Conservation (phyloP, 106 monocot species). For the Platanthera guangdongensis region DNA sequence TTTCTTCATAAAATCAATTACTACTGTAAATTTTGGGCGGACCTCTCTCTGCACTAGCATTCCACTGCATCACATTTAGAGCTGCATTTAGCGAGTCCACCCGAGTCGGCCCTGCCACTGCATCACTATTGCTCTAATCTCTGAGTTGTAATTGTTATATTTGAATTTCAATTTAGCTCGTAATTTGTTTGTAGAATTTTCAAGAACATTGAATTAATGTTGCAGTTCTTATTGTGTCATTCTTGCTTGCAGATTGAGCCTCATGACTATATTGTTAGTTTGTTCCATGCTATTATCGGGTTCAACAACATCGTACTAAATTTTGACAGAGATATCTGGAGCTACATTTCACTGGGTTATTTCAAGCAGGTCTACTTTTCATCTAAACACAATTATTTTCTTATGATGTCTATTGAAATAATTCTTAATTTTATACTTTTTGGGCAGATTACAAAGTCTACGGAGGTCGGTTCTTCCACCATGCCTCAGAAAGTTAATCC, state of each 20-base stretch:
- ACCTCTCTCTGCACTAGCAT: too few relatives aligned
- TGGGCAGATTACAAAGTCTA: conserved; percentile 54
- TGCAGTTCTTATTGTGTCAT: background rate
- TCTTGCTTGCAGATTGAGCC: conserved; percentile 78
- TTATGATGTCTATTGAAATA: background rate
- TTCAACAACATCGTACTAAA: conserved; percentile 78
- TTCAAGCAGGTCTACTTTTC: conserved; percentile 74
- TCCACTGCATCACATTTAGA: too few relatives aligned
- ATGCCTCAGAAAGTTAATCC: conserved; percentile 99
- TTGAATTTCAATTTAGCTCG: too few relatives aligned
- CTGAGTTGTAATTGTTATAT: too few relatives aligned
- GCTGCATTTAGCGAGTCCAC: too few relatives aligned
- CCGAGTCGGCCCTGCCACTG: too few relatives aligned
- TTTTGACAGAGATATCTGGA: conserved; percentile 91
- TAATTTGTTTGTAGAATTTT: background rate
- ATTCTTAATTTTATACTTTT: conserved; percentile 5
- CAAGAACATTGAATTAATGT: background rate
- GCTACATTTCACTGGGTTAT: conserved; percentile 84
- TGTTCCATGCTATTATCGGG: conserved; percentile 54
- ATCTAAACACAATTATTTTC: background rate
- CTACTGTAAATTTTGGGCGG: too few relatives aligned
- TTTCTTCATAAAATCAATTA: too few relatives aligned
- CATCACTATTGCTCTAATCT: too few relatives aligned
- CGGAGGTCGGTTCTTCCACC: conserved; percentile 91
- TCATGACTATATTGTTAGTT: conserved; percentile 84